phyloP scores from a whole-genome alignment of 345 rosid genomes.

The Euclidium syriacum region DNA sequence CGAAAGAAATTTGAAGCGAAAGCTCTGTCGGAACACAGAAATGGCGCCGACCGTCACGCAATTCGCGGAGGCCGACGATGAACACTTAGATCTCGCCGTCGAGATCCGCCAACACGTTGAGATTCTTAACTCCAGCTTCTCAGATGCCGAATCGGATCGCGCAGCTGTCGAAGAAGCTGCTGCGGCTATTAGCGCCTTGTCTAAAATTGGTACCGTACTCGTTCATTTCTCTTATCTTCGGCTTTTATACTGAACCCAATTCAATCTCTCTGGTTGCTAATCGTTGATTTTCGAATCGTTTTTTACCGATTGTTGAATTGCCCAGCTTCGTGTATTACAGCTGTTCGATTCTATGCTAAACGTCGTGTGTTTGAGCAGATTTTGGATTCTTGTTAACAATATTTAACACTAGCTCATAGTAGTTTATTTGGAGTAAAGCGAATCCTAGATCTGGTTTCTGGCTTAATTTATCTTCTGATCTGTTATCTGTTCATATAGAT shows the following conservation, averaged over 20 bases:
- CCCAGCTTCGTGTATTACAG: neutral
- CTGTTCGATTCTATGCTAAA: neutral
- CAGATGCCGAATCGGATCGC: constrained; percentile 40
- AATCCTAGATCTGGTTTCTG: neutral
- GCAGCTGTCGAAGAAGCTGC: constrained; percentile 43
- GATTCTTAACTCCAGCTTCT: constrained; percentile 39
- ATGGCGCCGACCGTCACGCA: constrained; percentile 13
- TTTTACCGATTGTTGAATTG: neutral
- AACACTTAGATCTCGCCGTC: constrained; percentile 26
- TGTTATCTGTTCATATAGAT: constrained; percentile 33
- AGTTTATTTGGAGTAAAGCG: neutral
- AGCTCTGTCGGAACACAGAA: constrained; percentile 37
- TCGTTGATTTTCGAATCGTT: neutral
- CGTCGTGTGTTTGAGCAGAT: neutral
- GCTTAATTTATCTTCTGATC: neutral
- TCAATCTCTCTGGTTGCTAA: neutral
- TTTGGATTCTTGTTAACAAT: neutral
- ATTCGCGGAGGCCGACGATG: neutral
- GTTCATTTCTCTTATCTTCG: neutral
- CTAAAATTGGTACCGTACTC: constrained; percentile 43
- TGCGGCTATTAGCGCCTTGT: constrained; percentile 40
- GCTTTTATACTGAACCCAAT: neutral
- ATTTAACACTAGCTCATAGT: neutral
- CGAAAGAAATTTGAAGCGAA: constrained; percentile 50
- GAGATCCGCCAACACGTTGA: constrained; percentile 40